Percentiles rank a stretch among this genome's conserved stretches.
Conservation (phyloP, 345 rosid genomes). For the Eucalyptus dawsonii region DNA sequence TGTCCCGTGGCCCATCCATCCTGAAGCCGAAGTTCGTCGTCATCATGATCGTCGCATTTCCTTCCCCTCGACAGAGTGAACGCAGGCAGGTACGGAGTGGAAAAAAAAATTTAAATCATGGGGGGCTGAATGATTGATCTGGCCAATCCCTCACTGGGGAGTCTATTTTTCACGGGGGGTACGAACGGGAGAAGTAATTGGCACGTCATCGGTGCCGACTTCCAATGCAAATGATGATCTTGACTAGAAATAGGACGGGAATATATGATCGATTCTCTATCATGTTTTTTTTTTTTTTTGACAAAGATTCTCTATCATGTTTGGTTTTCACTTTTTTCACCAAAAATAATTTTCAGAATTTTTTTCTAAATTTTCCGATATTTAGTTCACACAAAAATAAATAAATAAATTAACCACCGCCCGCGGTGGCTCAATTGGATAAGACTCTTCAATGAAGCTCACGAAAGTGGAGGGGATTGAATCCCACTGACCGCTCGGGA, state of each 20-base stretch:
- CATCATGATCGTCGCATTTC: neutral
- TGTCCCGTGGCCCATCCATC: neutral
- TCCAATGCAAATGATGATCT: neutral
- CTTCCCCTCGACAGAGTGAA: neutral
- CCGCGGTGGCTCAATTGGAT: accelerated
- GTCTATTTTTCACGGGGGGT: neutral
- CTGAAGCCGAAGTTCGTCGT: too few species aligned
- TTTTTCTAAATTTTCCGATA: too few species aligned
- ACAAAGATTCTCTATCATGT: neutral
- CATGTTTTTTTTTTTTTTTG: too few species aligned
- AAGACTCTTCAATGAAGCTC: too few species aligned
- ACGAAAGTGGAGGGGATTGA: too few species aligned
- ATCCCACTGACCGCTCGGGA: too few species aligned
- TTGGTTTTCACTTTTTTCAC: too few species aligned
- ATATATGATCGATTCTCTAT: neutral
- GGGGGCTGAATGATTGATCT: neutral
- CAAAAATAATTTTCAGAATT: too few species aligned
- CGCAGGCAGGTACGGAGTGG: neutral
- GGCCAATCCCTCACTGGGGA: neutral
- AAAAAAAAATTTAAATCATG: neutral
- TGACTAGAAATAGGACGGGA: neutral
- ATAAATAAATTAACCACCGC: too few species aligned
- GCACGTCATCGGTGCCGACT: neutral
- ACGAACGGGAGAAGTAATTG: neutral
- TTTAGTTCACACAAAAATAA: too few species aligned